phyloP scores from a whole-genome alignment of 2,329 filamentous ascomycete species.

The Apiospora aurea region DNA sequence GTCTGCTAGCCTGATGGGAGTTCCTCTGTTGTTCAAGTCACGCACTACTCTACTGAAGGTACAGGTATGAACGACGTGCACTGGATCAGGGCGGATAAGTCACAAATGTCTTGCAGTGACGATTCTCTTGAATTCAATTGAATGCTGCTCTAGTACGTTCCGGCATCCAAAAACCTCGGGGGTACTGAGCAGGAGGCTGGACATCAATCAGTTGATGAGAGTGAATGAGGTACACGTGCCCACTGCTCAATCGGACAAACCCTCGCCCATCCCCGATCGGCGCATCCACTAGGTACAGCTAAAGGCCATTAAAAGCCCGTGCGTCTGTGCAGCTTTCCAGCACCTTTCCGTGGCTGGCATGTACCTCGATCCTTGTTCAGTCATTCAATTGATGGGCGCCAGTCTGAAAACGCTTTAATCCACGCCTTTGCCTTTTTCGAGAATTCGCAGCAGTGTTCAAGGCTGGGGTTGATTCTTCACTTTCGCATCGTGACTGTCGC shows the following conservation, averaged over 20 bases:
- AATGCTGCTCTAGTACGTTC: neutral
- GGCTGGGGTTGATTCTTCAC: constrained; percentile 20
- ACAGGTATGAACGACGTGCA: too few species aligned
- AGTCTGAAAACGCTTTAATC: constrained; percentile 20
- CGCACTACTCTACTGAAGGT: too few species aligned
- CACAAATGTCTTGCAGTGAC: too few species aligned
- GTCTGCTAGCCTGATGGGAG: neutral
- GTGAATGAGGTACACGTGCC: neutral
- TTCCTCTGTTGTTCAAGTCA: neutral
- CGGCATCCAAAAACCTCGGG: too few species aligned
- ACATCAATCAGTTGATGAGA: neutral
- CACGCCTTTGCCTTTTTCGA: constrained; percentile 18
- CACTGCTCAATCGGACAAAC: neutral
- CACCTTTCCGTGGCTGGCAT: constrained; percentile 1
- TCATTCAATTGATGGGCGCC: neutral
- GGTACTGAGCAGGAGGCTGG: neutral
- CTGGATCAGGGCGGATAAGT: too few species aligned
- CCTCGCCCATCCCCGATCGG: neutral
- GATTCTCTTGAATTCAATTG: neutral
- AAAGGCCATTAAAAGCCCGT: neutral
- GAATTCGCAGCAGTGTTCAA: constrained; percentile 6
- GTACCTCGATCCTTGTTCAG: constrained; percentile 17
- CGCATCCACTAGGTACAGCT: neutral
- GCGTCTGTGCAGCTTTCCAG: neutral
- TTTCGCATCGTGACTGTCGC: constrained; percentile 16